Percentiles rank a stretch among this genome's conserved stretches.
Evolutionary conservation across 2,329 filamentous ascomycete genomes (phyloP).

Genomic region (Boeremia exigua): DNA sequence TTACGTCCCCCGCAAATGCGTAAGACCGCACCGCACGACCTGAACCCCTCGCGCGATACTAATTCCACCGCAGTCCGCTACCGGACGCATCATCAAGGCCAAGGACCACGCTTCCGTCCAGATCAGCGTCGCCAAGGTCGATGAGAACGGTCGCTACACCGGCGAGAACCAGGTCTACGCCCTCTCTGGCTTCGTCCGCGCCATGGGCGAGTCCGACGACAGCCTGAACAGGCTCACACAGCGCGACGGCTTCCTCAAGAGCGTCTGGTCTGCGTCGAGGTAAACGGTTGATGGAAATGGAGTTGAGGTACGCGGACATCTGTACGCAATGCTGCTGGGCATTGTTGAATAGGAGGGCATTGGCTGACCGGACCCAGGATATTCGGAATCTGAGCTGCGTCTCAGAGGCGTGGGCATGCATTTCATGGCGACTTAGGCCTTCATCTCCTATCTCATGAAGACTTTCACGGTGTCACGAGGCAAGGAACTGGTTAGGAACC

Average conservation of each 20-base stretch:
- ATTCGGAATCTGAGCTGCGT: slow-evolving; percentile 36
- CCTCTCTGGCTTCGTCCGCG: slow-evolving; percentile 95
- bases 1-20: slow-evolving; percentile 53
- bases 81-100: slow-evolving; percentile 98
- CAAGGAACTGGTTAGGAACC: slow-evolving; percentile 35
- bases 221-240: slow-evolving; percentile 93
- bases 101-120: slow-evolving; percentile 99
- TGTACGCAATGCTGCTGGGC: background rate
- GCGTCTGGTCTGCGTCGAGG: slow-evolving; percentile 82
- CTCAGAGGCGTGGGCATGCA: slow-evolving; percentile 34
- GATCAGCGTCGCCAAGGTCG: slow-evolving; percentile 96
- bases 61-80: slow-evolving; percentile 32
- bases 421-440: slow-evolving; percentile 39
- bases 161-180: slow-evolving; percentile 98
- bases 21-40: slow-evolving; percentile 22
- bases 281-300: slow-evolving; percentile 50
- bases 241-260: slow-evolving; percentile 96
- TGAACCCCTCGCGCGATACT: slow-evolving; percentile 26
- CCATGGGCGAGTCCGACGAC: slow-evolving; percentile 98
- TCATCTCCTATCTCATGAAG: slow-evolving; percentile 34
- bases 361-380: slow-evolving; percentile 35
- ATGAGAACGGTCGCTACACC: slow-evolving; percentile 96
- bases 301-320: slow-evolving; percentile 37
- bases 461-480: slow-evolving; percentile 42
- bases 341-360: background rate